Evolutionary conservation across 2,329 filamentous ascomycete species (phyloP), one percentile per base, ranked within the genome.

Genomic region (Verticillium isaacii): DNA sequence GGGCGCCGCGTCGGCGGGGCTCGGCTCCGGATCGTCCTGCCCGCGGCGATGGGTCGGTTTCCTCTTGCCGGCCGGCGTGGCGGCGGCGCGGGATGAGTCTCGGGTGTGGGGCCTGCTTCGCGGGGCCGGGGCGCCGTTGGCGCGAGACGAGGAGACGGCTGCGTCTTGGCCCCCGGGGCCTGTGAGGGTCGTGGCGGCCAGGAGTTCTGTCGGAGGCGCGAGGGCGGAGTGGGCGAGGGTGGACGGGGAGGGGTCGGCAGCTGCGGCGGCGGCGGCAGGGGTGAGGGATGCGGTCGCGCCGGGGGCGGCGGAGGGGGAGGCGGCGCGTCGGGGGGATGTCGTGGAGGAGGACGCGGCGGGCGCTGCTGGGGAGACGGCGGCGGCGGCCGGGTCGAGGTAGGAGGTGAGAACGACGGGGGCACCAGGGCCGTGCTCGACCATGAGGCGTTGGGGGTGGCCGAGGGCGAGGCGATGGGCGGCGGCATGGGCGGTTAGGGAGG

Each of bases 371-470:
- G 54, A 56, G 14, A 9, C 11, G 29, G 25, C 7, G 55, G 64
- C 60, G 52, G 66, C 59, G 52, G 65, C 69, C 29, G 77, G 76
- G 61, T 80, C 77, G 63, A 84, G 70, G 68, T 79, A 84, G 29
- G 79, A 81, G 64, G 81, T 74, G 32, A 80, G 68, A 55, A 80
- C 71, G 57, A 80, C 72, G 65, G 78, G 72, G 25, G 77, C 77
- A 57, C 73, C 73, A 45, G 76, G 73, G 2, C 74, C 75, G 69
- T 84, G 83, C 69, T 87, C 85, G 69, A 87, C 80, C 72, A 87
- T 82, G 65, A 88, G 78, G 70, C 85, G 82, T 68, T 83, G 77
- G 2, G 84, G 82, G 7, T 70, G 68, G 66, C 85, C 85, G 54
- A 85, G 77, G 56, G 78, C 80, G 7, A 87, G 77, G 58, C 84